Base-by-base conservation (phyloP, 2,329 filamentous ascomycete species). In the Aspergillus sp. region DNA sequence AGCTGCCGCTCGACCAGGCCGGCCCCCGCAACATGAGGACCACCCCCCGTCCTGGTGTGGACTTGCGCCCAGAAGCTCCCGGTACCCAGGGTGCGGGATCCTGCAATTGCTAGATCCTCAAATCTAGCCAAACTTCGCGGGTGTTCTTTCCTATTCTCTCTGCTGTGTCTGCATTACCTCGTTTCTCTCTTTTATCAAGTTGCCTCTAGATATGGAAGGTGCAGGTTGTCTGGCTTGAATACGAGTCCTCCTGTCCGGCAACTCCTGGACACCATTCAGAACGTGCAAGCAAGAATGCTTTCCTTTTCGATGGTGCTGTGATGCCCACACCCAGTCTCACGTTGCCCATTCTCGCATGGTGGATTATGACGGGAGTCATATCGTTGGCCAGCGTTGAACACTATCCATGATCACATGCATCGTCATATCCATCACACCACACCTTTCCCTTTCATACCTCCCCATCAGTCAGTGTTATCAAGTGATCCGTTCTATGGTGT, bases 1-100 rank as follows among this genome's bases (percentile, higher is more conserved):
- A 96, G 77, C 81, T 99, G 60, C 94, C 94, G 30, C 86, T 97
- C 63, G 94, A 99, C 69, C 94, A 97, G 75, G 92, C 86, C 47
- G 93, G 92, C n/a, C 90, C 93, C 58, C 85, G 93, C 70, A 92
- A 92, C 72, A 81, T 92, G 68, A 82, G 92, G 63, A 75, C 82
- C 52, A 82, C 81, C 59, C 79, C 82, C 59, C 77, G 82, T 60
- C 78, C 81, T 52, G 86, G 86, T 49, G 86, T 89, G 35, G 85
- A 89, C 70, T 74, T 89, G 58, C 80, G 85, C 62, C 82, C 82
- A 33, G 81, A 86, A 67, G 76, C 83, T 50, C 78, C 83, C 59
- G 77, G 76, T 51, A 84, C 84, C 51, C 80, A 85, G 68, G 78
- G 78, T 49, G 79, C 79, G 17, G 79, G 77, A 54, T 77, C 79